Base-by-base conservation (phyloP, 768 basidiomycete species). In the Xerocomellus amylosporus region DNA sequence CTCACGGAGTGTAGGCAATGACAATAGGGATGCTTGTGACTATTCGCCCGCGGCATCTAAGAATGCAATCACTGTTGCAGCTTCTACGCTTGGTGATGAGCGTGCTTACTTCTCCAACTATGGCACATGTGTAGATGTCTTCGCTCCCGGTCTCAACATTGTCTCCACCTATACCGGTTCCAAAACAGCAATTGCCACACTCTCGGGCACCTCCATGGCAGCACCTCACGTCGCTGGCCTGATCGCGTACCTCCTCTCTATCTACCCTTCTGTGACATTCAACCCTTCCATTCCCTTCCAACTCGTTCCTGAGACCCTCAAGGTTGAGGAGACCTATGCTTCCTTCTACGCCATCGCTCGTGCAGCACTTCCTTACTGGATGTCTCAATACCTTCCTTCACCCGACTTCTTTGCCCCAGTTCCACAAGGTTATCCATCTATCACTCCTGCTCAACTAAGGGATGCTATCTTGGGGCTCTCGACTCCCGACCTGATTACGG, bases 121-220 rank as follows among this genome's bases (percentile, higher is more conserved):
- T 62, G 97, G 96, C 20, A 60, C 75, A 49, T 98, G 95, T 67
- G 94, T 98, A 49, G 92, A 98, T 63, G 80, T 98, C 58, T 95
- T 97, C 63, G 95, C 83, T 31, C 96, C 95, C 47, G 92, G 90
- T 56, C 75, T 95, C 58, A 93, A 93, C 78, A 96, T 98, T 69
- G 76, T 88, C 3, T 95, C 90, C 36, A 96, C 91, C 50, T 97
- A 84, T 77, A 92, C 79, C 55, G 85, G 85, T 31, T 79, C 82
- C 55, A 70, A 68, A 54, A 66, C 58, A 5, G 82, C 89, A n/a
- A 78, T 77, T 46, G 83, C 85, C 62, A 90, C 86, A 9, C 82
- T 97, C 61, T 93, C 90, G 1, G 93, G 93, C 40, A 94, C 93
- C 8, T 93, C 90, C 15, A 97, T 97, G 93, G 94, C 95, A 14